Conservation (phyloP, 1,284 basidiomycete species). For the Malassezia globosa region DNA sequence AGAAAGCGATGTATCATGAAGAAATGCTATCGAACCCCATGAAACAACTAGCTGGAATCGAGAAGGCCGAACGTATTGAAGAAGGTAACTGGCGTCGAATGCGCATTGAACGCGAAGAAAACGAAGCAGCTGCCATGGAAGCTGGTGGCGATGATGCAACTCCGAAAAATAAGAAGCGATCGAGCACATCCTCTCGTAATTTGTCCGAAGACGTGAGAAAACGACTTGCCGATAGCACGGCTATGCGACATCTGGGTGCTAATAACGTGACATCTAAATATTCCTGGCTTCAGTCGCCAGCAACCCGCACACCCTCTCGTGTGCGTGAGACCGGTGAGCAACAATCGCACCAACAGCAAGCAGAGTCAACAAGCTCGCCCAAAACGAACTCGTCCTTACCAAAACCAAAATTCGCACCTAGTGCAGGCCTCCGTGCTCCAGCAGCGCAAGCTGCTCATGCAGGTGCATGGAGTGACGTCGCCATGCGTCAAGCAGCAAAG, state of each 20-base stretch:
- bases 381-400: slow-evolving; percentile 20
- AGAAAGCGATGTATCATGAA: slow-evolving; percentile 35
- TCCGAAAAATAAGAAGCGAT: slow-evolving; percentile 28
- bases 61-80: slow-evolving; percentile 38
- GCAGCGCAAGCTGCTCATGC: slow-evolving; percentile 14
- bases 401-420: slow-evolving; percentile 38
- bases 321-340: slow-evolving; percentile 12
- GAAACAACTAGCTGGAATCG: slow-evolving; percentile 40
- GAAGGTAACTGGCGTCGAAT: slow-evolving; percentile 31
- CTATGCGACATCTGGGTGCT: slow-evolving; percentile 37
- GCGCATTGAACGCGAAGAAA: slow-evolving; percentile 32
- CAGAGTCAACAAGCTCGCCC: neutral
- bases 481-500: slow-evolving; percentile 32
- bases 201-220: slow-evolving; percentile 43
- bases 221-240: slow-evolving; percentile 41
- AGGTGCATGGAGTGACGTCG: slow-evolving; percentile 43
- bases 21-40: slow-evolving; percentile 29
- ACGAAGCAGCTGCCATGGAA: slow-evolving; percentile 24
- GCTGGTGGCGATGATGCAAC: slow-evolving; percentile 22
- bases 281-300: slow-evolving; percentile 27
- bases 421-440: slow-evolving; percentile 18
- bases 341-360: slow-evolving; percentile 1
- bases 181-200: slow-evolving; percentile 32
- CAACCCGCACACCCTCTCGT: slow-evolving; percentile 13
- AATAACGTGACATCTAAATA: slow-evolving; percentile 27